Conservation (phyloP, 495 filamentous ascomycete genomes). For the Echria macrotheca region DNA sequence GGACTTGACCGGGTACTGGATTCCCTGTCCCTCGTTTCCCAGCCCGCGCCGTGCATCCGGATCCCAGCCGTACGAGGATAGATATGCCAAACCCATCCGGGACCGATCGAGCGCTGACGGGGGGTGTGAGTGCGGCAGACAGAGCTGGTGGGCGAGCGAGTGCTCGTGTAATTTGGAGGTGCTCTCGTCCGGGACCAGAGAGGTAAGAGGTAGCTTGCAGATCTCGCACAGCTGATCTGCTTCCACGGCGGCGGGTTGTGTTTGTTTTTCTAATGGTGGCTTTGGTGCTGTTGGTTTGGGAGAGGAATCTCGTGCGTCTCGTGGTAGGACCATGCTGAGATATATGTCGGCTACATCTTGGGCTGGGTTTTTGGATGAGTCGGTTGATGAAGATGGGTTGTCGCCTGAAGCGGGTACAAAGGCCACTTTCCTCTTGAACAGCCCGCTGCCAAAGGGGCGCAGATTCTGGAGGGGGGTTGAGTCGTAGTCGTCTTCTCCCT, state of each 20-base stretch:
- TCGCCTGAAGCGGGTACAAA: conserved; percentile 67
- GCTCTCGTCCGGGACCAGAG: neutral
- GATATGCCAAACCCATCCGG: conserved; percentile 66
- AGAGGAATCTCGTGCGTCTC: conserved; percentile 12
- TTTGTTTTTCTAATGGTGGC: neutral
- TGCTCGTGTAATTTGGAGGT: conserved; percentile 49
- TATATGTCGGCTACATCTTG: conserved; percentile 57
- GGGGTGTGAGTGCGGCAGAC: conserved; percentile 72
- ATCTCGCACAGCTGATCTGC: conserved; percentile 2
- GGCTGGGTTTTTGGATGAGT: conserved; percentile 22
- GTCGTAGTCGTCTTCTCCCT: conserved; percentile 21
- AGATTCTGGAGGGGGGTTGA: conserved; percentile 65
- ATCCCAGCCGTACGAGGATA: conserved; percentile 81
- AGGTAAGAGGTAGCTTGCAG: conserved; percentile 7
- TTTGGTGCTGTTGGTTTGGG: conserved; percentile 12
- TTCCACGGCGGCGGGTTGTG: too few relatives aligned
- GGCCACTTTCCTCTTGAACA: conserved; percentile 68
- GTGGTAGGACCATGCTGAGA: conserved; percentile 62
- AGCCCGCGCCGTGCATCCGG: conserved; percentile 72
- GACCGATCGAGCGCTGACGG: conserved; percentile 79
- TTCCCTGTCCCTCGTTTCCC: conserved; percentile 65
- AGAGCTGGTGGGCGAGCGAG: conserved; percentile 76
- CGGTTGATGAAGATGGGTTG: conserved; percentile 33
- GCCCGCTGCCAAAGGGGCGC: conserved; percentile 72
- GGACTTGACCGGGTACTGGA: conserved; percentile 67